These are phyloP conservation scores for Colletotrichum musae DNA, from an alignment of 2,329 filamentous ascomycete species.

Conservation along the genomic window DNA sequence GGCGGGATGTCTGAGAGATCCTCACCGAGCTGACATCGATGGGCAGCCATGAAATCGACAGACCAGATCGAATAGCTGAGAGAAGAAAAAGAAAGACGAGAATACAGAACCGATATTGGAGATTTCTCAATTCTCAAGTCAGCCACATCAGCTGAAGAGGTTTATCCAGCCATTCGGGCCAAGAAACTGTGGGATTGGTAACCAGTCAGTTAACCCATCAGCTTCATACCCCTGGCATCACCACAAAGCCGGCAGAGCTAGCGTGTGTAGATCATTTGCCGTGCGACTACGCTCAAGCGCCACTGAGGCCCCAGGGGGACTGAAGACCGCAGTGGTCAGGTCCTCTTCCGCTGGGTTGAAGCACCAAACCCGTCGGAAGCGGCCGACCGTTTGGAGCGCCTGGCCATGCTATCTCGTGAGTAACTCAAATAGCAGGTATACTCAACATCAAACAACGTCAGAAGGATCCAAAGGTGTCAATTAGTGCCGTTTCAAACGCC, in stretches of 20 bases:
- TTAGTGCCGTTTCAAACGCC: no score
- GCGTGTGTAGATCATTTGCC: constrained; percentile 4
- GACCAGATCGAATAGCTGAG: no score
- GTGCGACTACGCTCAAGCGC: constrained; percentile 14
- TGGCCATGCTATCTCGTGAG: not conserved
- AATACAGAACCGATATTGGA: no score
- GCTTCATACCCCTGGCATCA: not conserved
- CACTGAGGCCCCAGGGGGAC: not conserved
- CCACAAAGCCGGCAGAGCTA: not conserved
- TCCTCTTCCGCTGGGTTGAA: not conserved
- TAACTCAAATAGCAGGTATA: not conserved
- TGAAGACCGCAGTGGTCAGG: not conserved
- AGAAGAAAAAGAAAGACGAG: no score
- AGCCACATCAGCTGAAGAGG: no score
- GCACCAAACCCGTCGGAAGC: not conserved
- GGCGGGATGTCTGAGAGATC: constrained; percentile 5
- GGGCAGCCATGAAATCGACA: not conserved
- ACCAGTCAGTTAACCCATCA: not conserved
- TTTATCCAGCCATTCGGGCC: no score
- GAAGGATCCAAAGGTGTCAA: no score
- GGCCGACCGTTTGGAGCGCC: not conserved
- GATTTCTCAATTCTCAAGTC: no score
- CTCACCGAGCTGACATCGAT: not conserved
- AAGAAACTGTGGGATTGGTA: not conserved
- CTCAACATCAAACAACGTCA: not conserved